Base-by-base conservation (phyloP, 2,329 filamentous ascomycete genomes). In the Didymella lethalis region DNA sequence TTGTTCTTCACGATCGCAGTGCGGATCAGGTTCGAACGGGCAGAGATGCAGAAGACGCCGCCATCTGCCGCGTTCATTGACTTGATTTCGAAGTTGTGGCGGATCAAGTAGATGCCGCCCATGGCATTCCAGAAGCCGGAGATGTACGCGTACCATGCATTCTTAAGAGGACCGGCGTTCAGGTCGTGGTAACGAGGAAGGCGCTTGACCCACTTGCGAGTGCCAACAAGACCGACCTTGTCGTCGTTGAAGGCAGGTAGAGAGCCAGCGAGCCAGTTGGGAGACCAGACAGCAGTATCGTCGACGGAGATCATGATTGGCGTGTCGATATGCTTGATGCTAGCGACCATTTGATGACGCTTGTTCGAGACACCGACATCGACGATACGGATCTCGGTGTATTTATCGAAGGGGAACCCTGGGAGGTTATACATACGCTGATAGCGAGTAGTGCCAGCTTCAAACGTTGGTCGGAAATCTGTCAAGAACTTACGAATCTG, bases 51-150 rank as follows among this genome's bases (percentile, higher is more conserved):
- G 48, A 73, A 76, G 0, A 75, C 65, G 10, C 74, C 72, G 0
- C 71, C 73, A 47, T 76, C 75, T 1, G 74, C 69, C 2, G 67
- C 59, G 23, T 70, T 73, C 0, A 70, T 73, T 0, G 71, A 64
- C 0, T 57, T 63, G 11, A 70, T 72, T 47, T 78, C 72, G 50
- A 74, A 75, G 54, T 75, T 77, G 50, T 73, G 74, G 2, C 75
- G 73, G 16, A 70, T 61, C 4, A 77, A 64, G 34, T 76, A 76
- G 0, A 66, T 1, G 0, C 57, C 67, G 6, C 64, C 66, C 20
- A 69, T 67, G 0, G 54, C 59, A 57, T 72, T 71, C 67, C 67
- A 70, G 32, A 67, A 64, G 0, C 69, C 64, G 2, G 56, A 46
- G 1, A 31, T 29, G 49, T 68, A 71, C 28, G 38, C 43, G 3